These are phyloP conservation scores for Juncus effusus DNA, from an alignment of 176 grass and related monocot genomes.

Conservation along the genomic window DNA sequence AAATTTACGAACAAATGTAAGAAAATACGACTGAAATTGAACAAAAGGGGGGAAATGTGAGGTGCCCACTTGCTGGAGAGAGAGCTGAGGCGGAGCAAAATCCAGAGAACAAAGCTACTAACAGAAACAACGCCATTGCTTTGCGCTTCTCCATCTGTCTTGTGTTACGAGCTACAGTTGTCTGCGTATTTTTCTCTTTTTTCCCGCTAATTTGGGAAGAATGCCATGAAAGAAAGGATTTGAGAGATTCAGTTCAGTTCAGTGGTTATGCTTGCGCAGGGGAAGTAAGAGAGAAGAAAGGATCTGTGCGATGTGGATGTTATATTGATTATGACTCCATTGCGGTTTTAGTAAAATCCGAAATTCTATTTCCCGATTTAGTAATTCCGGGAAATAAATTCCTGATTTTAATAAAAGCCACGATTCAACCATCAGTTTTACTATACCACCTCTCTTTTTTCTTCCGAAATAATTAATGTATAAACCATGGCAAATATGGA, in stretches of 20 bases:
- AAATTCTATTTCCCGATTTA: no score
- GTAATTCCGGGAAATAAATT: no score
- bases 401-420: no score
- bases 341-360: no score
- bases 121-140: constrained; percentile 11
- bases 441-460: no score
- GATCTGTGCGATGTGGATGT: no score
- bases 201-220: not conserved
- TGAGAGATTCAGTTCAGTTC: not conserved
- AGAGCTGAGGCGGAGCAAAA: constrained; percentile 25
- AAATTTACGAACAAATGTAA: constrained; percentile 8
- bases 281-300: no score
- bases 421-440: no score
- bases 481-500: no score
- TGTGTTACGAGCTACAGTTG: not conserved
- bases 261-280: no score
- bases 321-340: no score
- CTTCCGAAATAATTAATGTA: no score
- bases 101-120: constrained; percentile 21
- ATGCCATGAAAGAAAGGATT: not conserved
- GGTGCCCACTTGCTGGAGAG: constrained; percentile 30
- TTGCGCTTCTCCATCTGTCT: constrained; percentile 22
- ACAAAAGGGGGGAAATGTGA: constrained; percentile 11
- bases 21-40: constrained; percentile 3
- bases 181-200: not conserved